These are phyloP conservation scores for Lycium barbarum DNA, from an alignment of 257 asterid genomes.

Conservation along the genomic window DNA sequence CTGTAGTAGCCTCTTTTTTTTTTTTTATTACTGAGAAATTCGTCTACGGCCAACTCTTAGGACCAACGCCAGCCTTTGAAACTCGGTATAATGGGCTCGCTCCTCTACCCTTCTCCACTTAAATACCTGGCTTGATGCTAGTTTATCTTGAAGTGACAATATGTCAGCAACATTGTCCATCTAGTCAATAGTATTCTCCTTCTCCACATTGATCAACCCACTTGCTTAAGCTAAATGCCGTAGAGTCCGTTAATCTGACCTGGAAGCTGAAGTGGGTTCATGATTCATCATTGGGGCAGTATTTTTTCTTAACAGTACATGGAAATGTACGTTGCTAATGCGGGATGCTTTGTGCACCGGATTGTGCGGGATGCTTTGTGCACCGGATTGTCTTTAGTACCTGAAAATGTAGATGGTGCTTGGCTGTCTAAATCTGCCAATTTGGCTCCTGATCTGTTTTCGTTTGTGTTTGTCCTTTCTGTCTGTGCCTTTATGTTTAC, in stretches of 20 bases:
- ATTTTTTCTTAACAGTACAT: no score
- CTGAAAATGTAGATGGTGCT: background rate
- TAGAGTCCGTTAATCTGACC: background rate
- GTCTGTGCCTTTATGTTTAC: background rate
- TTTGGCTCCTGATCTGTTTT: background rate
- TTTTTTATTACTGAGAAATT: no score
- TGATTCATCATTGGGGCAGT: no score
- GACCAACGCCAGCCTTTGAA: background rate
- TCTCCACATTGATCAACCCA: background rate
- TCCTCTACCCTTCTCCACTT: background rate
- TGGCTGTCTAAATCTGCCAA: background rate
- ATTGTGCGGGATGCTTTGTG: no score
- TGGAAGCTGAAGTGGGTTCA: background rate
- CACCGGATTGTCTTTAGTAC: background rate
- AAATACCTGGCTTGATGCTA: background rate
- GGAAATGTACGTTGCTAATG: no score
- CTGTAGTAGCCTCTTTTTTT: background rate
- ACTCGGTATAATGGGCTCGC: background rate
- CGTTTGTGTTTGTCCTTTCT: background rate
- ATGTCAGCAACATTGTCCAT: background rate
- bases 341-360: no score
- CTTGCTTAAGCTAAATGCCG: background rate
- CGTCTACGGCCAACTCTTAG: background rate
- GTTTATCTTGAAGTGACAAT: background rate
- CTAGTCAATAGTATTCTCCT: conserved; percentile 1